Evolutionary conservation across 257 asterid species (phyloP), one percentile per base, ranked within the genome.

Genomic region (Jacaranda copaia): DNA sequence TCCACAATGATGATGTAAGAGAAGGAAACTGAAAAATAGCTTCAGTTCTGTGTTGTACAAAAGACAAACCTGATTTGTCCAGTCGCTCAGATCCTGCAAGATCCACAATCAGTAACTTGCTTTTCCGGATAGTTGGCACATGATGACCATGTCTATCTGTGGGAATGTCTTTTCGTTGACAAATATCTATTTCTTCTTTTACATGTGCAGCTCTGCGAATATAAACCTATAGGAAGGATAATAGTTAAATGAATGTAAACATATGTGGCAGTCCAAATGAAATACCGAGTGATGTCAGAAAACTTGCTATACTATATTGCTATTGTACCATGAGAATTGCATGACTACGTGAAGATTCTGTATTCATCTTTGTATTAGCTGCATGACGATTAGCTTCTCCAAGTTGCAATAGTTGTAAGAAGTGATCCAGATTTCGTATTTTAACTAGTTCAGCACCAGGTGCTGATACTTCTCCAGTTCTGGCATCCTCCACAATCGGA

Each of bases 71-170:
- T 82, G 98, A 91, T 89, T 93, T 93, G 62, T 89, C 89, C 8
- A 90, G 25, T 78, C 98, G 88, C 83, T 93, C 97, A 39, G 98
- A 93, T 84, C 98, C 98, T 64, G 98, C 98, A 79, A 93, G 98
- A 88, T 93, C 98, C 79, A 93, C 98, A 64, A 93, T 82, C 77
- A 93, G 87, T 76, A 91, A 81, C 91, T 93, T 93, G 93, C 97
- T 93, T 86, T 90, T 93, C 58, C 96, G 84, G 65, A 93, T 75
- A 74, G 87, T 85, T 25, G 91, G 87, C 77, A 88, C 73, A 56
- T 80, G 87, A 62, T 75, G 78, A 68, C 83, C 86, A 25, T 82
- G 80, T 82, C 78, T 84, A 62, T 71, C 86, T 18, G 77, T 66
- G 70, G 57, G 80, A 63, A 65, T 81, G 72, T 82, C 87, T 59